Conservation (phyloP, 169 alveolate genomes). For the Babesia bovis region DNA sequence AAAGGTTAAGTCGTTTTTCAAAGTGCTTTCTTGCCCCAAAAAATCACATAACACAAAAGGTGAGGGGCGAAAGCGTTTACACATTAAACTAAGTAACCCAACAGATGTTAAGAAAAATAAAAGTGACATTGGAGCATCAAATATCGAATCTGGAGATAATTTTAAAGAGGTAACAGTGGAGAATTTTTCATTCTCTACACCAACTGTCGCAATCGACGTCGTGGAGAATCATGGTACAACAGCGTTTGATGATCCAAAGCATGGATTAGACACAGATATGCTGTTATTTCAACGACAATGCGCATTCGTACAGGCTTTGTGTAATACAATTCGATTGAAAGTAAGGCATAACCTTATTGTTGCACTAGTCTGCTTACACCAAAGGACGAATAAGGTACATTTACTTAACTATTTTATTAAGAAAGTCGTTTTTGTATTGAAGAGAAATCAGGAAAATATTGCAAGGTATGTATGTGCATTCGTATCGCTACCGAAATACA, state of each 20-base stretch:
- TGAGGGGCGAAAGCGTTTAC: background rate
- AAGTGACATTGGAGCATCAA: background rate
- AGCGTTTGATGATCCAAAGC: background rate
- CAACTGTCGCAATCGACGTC: background rate
- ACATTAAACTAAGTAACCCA: background rate
- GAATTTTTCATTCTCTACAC: slow-evolving; percentile 22
- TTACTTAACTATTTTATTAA: slow-evolving; percentile 6
- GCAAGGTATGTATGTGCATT: slow-evolving; percentile 9
- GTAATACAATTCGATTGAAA: slow-evolving; percentile 12
- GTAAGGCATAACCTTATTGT: slow-evolving; percentile 9
- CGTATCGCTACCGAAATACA: too few relatives aligned
- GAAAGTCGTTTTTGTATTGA: background rate
- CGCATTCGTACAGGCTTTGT: background rate
- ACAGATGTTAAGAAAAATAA: background rate
- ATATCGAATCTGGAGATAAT: background rate
- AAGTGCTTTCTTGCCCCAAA: slow-evolving; percentile 45
- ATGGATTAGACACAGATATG: background rate
- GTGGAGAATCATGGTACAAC: background rate
- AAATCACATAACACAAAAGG: slow-evolving; percentile 16
- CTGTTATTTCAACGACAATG: background rate
- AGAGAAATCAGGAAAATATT: slow-evolving; percentile 3
- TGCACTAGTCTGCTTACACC: slow-evolving; percentile 14
- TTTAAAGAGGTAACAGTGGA: background rate
- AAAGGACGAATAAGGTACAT: background rate
- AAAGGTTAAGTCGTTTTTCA: slow-evolving; percentile 51